Conservation (phyloP, 208 protist genomes). For the Leishmania turanica region DNA sequence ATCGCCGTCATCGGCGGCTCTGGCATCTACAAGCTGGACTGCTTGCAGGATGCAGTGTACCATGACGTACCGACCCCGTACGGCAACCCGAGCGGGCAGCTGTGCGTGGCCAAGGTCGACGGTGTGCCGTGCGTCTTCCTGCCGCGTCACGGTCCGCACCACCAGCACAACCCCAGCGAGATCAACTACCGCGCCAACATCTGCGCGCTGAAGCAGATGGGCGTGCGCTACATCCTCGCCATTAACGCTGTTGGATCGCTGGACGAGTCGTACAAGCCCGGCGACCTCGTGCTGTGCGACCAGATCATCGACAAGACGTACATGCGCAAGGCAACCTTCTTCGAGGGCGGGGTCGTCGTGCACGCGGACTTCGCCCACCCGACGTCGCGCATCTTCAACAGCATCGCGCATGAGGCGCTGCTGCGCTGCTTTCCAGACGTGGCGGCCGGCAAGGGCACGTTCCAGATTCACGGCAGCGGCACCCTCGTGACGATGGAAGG, state of each 20-base stretch:
- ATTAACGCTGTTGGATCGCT: slow-evolving; percentile 92
- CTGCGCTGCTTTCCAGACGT: slow-evolving; percentile 41
- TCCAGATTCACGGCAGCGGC: slow-evolving; percentile 50
- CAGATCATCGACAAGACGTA: slow-evolving; percentile 91
- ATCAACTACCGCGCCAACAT: slow-evolving; percentile 94
- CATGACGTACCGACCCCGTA: slow-evolving; percentile 89
- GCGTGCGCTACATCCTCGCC: slow-evolving; percentile 82
- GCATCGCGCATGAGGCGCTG: slow-evolving; percentile 47
- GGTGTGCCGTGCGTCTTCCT: slow-evolving; percentile 81
- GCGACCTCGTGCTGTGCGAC: slow-evolving; percentile 88
- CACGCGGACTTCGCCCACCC: slow-evolving; percentile 88
- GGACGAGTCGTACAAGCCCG: slow-evolving; percentile 65
- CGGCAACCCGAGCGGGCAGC: slow-evolving; percentile 62
- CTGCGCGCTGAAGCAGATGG: slow-evolving; percentile 88
- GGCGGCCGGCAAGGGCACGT: slow-evolving; percentile 23
- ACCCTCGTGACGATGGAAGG: slow-evolving; percentile 94
- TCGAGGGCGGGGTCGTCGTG: slow-evolving; percentile 75
- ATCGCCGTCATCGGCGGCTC: slow-evolving; percentile 90
- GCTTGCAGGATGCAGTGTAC: slow-evolving; percentile 44
- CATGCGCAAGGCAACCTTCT: slow-evolving; percentile 80
- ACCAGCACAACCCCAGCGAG: slow-evolving; percentile 81
- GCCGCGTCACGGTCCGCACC: slow-evolving; percentile 80
- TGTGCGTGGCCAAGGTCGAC: slow-evolving; percentile 73
- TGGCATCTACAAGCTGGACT: slow-evolving; percentile 82
- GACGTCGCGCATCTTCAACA: slow-evolving; percentile 52